A percentile compares a stretch with the other conserved stretches of the same genome.
phyloP scores from a whole-genome alignment of 768 basidiomycete species.

The Russula sp. region DNA sequence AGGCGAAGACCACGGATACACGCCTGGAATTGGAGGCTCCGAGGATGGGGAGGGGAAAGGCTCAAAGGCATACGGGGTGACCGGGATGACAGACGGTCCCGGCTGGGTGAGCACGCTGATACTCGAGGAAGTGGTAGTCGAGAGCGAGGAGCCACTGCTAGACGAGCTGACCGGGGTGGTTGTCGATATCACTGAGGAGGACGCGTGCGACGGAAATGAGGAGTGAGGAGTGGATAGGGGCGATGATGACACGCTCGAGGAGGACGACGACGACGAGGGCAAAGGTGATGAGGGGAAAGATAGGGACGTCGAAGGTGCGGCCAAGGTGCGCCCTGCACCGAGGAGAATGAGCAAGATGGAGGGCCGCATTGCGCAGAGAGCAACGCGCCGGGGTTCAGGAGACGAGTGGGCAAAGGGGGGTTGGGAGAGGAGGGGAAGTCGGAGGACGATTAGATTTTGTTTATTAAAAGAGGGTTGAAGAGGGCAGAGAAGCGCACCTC shows the following conservation, averaged over 20 bases:
- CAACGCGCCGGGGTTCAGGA: not conserved
- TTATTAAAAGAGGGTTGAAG: no score
- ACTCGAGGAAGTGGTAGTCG: not conserved
- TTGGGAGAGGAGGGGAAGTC: not conserved
- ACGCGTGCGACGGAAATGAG: not conserved
- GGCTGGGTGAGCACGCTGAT: slow-evolving; percentile 1
- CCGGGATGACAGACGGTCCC: slow-evolving; percentile 5
- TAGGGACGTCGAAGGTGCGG: not conserved
- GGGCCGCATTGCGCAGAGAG: not conserved
- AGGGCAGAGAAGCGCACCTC: no score
- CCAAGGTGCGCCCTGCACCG: slow-evolving; percentile 1
- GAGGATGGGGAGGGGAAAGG: slow-evolving; percentile 31
- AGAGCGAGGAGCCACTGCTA: not conserved
- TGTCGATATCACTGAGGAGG: not conserved
- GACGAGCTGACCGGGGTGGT: not conserved
- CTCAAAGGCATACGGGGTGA: slow-evolving; percentile 9
- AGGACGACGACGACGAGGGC: not conserved
- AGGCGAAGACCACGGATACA: slow-evolving; percentile 51
- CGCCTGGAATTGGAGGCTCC: slow-evolving; percentile 42
- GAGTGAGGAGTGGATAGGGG: not conserved
- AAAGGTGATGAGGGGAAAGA: not conserved
- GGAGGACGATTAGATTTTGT: no score
- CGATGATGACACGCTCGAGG: not conserved
- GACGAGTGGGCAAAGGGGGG: no score
- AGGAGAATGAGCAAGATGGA: not conserved